Conservation (phyloP, 2,329 filamentous ascomycete species). For the Thielaviopsis cerberus region DNA sequence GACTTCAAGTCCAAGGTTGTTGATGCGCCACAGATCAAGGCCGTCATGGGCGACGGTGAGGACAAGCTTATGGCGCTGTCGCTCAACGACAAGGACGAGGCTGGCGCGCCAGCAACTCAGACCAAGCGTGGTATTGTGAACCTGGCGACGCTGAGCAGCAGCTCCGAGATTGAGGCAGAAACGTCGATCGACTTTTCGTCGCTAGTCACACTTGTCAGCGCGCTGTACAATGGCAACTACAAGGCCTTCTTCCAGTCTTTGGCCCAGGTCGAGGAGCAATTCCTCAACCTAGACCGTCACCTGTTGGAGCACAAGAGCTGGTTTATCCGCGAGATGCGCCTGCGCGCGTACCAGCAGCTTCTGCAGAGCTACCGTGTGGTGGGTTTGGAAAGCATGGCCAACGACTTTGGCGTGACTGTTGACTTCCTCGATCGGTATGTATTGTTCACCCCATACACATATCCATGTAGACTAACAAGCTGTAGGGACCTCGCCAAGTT, state of each 20-base stretch:
- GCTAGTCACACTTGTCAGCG: slow-evolving; percentile 71
- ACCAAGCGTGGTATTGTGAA: slow-evolving; percentile 54
- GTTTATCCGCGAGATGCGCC: slow-evolving; percentile 96
- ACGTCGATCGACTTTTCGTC: slow-evolving; percentile 74
- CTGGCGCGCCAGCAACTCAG: slow-evolving; percentile 36
- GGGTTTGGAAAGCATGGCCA: slow-evolving; percentile 91
- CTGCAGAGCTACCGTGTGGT: slow-evolving; percentile 95
- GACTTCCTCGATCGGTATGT: slow-evolving; percentile 85
- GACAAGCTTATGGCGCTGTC: slow-evolving; percentile 71
- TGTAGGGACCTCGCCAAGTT: slow-evolving; percentile 82
- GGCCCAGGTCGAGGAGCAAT: slow-evolving; percentile 77
- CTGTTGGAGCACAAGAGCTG: slow-evolving; percentile 88
- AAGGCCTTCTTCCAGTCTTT: slow-evolving; percentile 82
- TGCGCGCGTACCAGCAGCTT: slow-evolving; percentile 89
- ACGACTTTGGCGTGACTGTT: slow-evolving; percentile 88
- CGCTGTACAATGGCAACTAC: slow-evolving; percentile 86
- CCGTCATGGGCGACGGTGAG: slow-evolving; percentile 75
- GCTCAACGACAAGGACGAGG: slow-evolving; percentile 63
- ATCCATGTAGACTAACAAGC: not conserved
- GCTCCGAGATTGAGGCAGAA: slow-evolving; percentile 50
- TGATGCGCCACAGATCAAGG: slow-evolving; percentile 94
- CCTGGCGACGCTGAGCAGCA: slow-evolving; percentile 61
- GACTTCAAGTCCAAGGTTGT: slow-evolving; percentile 99
- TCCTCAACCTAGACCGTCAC: slow-evolving; percentile 86
- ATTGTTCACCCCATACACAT: not conserved